A percentile compares a stretch with the other conserved stretches of the same genome.
Conservation (phyloP, 176 grass and related monocot genomes). For the Carex myosuroides region DNA sequence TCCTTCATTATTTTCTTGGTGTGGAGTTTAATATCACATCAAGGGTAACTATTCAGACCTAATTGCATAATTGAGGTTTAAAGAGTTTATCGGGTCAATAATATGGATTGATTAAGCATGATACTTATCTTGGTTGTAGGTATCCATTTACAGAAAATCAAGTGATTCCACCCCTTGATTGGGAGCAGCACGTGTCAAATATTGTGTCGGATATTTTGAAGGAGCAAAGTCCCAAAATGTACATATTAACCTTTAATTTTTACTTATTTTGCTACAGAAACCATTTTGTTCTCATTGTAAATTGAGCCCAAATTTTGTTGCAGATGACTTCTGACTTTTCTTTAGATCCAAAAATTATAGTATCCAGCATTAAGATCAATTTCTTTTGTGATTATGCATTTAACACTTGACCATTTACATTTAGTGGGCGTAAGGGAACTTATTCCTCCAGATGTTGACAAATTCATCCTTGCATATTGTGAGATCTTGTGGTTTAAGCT, state of each 20-base stretch:
- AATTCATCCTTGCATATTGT: background rate
- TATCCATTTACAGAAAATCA: conserved; percentile 86
- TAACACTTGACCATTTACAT: background rate
- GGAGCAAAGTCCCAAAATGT: conserved; percentile 99
- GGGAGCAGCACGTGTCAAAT: conserved; percentile 92
- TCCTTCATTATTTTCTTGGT: background rate
- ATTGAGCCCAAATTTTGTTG: background rate
- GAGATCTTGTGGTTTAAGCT: background rate
- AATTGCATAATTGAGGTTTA: background rate
- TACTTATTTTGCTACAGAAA: background rate
- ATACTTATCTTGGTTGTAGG: conserved; percentile 36
- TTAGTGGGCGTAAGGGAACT: background rate
- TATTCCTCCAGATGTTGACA: background rate
- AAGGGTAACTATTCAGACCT: background rate
- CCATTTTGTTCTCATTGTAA: background rate
- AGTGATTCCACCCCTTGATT: conserved; percentile 73
- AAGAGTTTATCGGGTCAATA: background rate
- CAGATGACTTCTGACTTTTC: background rate
- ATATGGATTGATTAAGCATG: background rate
- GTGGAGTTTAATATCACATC: background rate
- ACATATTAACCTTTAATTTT: background rate
- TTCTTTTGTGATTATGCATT: background rate
- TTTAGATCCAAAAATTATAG: background rate
- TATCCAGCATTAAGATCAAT: background rate
- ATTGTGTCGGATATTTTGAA: conserved; percentile 86